These are phyloP conservation scores for Coemansia javaensis DNA, from an alignment of 192 early-diverging fungal species.

Conservation along the genomic window DNA sequence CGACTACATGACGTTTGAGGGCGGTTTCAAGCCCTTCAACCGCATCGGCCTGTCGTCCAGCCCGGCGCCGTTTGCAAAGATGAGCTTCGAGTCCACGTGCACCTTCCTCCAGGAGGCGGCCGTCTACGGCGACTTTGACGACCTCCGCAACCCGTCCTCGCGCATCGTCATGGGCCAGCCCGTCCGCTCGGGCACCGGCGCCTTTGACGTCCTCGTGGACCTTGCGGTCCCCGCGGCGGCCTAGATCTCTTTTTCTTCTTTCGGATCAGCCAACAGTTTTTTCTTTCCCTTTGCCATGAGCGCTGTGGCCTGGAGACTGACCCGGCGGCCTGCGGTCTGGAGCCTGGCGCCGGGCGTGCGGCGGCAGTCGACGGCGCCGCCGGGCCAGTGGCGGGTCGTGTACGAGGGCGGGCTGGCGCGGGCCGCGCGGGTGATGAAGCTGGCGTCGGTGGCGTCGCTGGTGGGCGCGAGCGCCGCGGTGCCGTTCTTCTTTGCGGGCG, in stretches of 20 bases:
- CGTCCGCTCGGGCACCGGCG: constrained; percentile 87
- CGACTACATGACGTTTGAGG: constrained; percentile 99
- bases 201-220: constrained; percentile 79
- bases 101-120: constrained; percentile 90
- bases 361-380: neutral
- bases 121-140: constrained; percentile 84
- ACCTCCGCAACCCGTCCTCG: constrained; percentile 83
- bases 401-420: constrained; percentile 39
- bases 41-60: constrained; percentile 90
- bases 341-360: no score
- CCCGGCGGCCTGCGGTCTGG: no score
- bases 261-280: neutral
- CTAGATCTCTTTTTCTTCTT: constrained; percentile 1
- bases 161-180: constrained; percentile 92
- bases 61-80: constrained; percentile 91
- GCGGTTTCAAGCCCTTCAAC: constrained; percentile 97
- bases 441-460: constrained; percentile 38
- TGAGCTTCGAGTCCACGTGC: constrained; percentile 97
- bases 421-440: constrained; percentile 41
- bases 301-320: no score
- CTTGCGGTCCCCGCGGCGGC: constrained; percentile 14
- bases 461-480: constrained; percentile 37
- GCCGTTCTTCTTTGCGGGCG: constrained; percentile 37
- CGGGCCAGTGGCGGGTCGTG: neutral
- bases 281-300: neutral